These are phyloP conservation scores for Wallemia mellicola DNA, from an alignment of 1,284 basidiomycete species.

Conservation along the genomic window DNA sequence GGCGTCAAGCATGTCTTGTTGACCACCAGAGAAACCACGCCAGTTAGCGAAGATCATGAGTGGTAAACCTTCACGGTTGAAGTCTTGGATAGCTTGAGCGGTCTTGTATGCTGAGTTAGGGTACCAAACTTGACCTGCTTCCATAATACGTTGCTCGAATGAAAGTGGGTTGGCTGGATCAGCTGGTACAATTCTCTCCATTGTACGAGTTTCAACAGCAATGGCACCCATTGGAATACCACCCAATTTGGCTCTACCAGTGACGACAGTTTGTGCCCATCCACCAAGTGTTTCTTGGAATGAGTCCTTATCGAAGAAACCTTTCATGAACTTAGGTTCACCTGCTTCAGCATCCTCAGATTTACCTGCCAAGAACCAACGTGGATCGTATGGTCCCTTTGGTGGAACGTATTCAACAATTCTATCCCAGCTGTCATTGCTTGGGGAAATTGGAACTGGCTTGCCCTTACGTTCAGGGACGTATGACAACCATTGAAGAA, in stretches of 20 bases:
- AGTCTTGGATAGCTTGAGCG: constrained; percentile 94
- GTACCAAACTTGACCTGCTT: constrained; percentile 98
- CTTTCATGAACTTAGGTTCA: constrained; percentile 37
- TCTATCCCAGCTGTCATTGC: constrained; percentile 65
- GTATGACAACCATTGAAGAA: constrained; percentile 83
- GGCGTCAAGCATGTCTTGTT: constrained; percentile 59
- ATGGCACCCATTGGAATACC: constrained; percentile 96
- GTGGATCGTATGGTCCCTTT: constrained; percentile 83
- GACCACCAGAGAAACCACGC: constrained; percentile 98
- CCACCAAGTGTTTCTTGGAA: constrained; percentile 89
- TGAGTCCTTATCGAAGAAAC: constrained; percentile 88
- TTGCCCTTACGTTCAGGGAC: constrained; percentile 53
- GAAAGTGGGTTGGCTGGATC: constrained; percentile 97
- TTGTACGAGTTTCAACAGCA: constrained; percentile 80
- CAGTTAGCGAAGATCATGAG: constrained; percentile 98
- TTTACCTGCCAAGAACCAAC: constrained; percentile 92
- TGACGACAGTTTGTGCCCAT: constrained; percentile 94
- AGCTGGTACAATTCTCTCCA: constrained; percentile 86
- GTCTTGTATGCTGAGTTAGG: constrained; percentile 99
- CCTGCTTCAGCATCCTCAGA: constrained; percentile 59
- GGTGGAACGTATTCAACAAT: constrained; percentile 68
- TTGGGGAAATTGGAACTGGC: constrained; percentile 38
- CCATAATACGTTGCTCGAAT: constrained; percentile 92
- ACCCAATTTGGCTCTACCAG: constrained; percentile 80
- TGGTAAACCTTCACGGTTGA: constrained; percentile 85